These are phyloP conservation scores for Beverwykella pulmonaria DNA, from an alignment of 495 filamentous ascomycete species.

Conservation along the genomic window DNA sequence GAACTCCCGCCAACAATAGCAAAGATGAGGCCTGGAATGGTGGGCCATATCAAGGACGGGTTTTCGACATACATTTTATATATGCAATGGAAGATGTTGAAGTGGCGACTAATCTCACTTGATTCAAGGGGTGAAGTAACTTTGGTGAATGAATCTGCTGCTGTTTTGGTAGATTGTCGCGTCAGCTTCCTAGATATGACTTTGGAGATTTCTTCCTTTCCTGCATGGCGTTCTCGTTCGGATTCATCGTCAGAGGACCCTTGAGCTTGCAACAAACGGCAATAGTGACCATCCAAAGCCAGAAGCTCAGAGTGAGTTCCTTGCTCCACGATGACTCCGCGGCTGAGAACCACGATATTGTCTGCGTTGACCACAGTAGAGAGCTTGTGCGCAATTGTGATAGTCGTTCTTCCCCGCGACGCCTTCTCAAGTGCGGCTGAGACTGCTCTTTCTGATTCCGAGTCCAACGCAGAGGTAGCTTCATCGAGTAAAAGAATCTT, in stretches of 20 bases:
- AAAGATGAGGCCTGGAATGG: background rate
- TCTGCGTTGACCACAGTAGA: constrained; percentile 54
- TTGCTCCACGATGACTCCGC: constrained; percentile 50
- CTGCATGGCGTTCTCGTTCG: background rate
- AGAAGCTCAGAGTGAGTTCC: constrained; percentile 41
- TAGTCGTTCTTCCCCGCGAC: constrained; percentile 58
- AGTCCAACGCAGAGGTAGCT: constrained; percentile 54
- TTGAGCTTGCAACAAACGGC: constrained; percentile 38
- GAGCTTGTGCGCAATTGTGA: constrained; percentile 65
- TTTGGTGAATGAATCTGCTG: background rate
- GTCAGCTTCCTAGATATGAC: background rate
- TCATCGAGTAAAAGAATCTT: constrained; percentile 40
- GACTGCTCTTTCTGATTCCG: constrained; percentile 58
- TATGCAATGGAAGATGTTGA: constrained; percentile 5
- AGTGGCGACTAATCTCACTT: background rate
- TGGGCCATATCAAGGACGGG: constrained; percentile 6
- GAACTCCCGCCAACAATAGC: constrained; percentile 1
- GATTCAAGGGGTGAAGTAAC: constrained; percentile 7
- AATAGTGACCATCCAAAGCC: constrained; percentile 35
- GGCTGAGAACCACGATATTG: constrained; percentile 58
- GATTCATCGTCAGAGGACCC: constrained; percentile 2
- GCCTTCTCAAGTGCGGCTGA: constrained; percentile 59
- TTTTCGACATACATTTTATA: constrained; percentile 13
- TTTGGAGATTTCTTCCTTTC: background rate
- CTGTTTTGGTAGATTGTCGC: constrained; percentile 2